Conservation (phyloP, 2,329 filamentous ascomycete species). For the Magnaporthiopsis incrustans region DNA sequence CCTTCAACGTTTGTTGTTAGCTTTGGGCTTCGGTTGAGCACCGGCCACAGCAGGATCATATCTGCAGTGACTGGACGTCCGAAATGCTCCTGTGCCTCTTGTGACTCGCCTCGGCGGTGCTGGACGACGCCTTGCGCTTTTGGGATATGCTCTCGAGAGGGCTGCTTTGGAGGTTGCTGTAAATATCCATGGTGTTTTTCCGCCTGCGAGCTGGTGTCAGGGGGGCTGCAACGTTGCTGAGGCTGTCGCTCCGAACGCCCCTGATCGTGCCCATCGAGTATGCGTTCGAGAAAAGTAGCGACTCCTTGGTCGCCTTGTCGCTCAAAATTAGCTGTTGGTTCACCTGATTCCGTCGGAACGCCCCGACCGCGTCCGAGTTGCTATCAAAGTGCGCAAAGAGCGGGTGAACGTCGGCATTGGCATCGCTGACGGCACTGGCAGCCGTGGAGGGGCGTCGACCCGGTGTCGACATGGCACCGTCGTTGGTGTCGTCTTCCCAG, state of each 20-base stretch:
- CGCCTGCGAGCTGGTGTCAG: conserved; percentile 59
- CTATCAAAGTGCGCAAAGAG: conserved; percentile 61
- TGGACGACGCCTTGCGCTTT: conserved; percentile 46
- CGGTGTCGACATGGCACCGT: conserved; percentile 45
- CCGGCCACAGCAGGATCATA: conserved; percentile 5
- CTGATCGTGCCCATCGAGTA: conserved; percentile 53
- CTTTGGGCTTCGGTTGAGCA: not conserved
- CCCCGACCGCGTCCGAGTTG: conserved; percentile 60
- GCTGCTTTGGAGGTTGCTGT: conserved; percentile 36
- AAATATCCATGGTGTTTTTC: conserved; percentile 25
- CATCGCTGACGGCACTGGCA: conserved; percentile 39
- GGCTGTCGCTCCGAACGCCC: conserved; percentile 57
- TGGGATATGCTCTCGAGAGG: conserved; percentile 39
- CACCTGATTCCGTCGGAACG: conserved; percentile 65
- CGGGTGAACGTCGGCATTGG: conserved; percentile 34
- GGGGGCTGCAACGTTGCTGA: conserved; percentile 58
- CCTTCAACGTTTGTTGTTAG: conserved; percentile 7
- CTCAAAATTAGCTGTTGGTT: conserved; percentile 53
- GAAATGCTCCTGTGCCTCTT: conserved; percentile 53
- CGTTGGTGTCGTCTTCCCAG: conserved; percentile 36
- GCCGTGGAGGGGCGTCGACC: conserved; percentile 30
- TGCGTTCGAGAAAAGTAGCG: conserved; percentile 52
- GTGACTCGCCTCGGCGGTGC: conserved; percentile 32
- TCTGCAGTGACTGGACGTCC: conserved; percentile 34
- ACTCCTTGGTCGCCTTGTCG: conserved; percentile 53